A percentile compares a stretch with the other conserved stretches of the same genome.
phyloP scores from a whole-genome alignment of 345 rosid genomes.

The Murraya koenigii region DNA sequence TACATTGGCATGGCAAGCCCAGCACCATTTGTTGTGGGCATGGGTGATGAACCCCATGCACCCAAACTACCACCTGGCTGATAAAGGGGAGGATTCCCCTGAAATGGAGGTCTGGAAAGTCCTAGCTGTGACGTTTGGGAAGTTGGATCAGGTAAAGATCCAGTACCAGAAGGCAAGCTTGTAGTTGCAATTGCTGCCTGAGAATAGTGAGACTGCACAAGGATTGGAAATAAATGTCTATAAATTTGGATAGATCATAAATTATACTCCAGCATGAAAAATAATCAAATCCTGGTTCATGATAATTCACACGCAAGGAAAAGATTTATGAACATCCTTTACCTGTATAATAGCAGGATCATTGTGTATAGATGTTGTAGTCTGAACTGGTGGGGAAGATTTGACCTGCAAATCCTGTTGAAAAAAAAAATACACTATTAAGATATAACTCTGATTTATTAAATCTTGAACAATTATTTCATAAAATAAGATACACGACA shows the following conservation, averaged over 20 bases:
- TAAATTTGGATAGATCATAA: neutral
- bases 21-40: slow-evolving; percentile 24
- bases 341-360: slow-evolving; percentile 46
- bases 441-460: neutral
- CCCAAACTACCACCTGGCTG: slow-evolving; percentile 33
- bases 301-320: slow-evolving; percentile 3
- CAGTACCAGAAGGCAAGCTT: slow-evolving; percentile 31
- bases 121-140: slow-evolving; percentile 24
- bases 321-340: neutral
- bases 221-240: neutral
- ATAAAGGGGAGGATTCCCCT: slow-evolving; percentile 32
- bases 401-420: slow-evolving; percentile 40
- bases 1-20: slow-evolving; percentile 48
- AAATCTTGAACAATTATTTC: neutral
- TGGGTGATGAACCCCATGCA: slow-evolving; percentile 30
- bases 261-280: neutral
- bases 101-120: slow-evolving; percentile 29
- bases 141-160: slow-evolving; percentile 21
- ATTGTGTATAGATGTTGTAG: slow-evolving; percentile 21
- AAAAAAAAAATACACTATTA: neutral
- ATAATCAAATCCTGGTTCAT: neutral
- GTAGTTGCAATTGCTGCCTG: slow-evolving; percentile 26
- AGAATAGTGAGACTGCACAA: slow-evolving; percentile 43
- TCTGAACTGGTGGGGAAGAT: slow-evolving; percentile 35
- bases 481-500: neutral